Evolutionary conservation across 108 stramenopile species (phyloP).

Genomic region (Stephanodiscus minutulus): DNA sequence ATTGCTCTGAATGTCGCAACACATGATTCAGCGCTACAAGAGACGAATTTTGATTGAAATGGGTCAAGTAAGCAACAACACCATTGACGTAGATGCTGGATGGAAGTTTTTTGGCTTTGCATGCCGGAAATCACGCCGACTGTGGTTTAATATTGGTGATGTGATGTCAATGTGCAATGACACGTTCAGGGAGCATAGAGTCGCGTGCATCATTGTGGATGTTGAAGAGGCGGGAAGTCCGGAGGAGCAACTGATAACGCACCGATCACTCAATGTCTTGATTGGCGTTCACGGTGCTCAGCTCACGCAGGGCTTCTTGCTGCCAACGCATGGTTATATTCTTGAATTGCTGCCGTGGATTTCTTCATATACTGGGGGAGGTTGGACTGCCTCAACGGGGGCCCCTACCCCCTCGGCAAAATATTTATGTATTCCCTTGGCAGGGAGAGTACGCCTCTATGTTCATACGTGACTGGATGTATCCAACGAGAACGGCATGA

Average conservation of each 20-base stretch:
- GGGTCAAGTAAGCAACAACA: conserved; percentile 4
- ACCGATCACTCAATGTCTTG: conserved; percentile 33
- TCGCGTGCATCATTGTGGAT: conserved; percentile 25
- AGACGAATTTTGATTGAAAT: conserved; percentile 15
- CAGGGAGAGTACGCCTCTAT: conserved; percentile 20
- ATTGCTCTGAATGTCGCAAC: background rate
- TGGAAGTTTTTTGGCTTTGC: conserved; percentile 30
- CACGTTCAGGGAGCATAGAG: conserved; percentile 14
- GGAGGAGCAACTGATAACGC: conserved; percentile 33
- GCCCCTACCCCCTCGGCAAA: conserved; percentile 28
- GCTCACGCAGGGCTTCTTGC: conserved; percentile 32
- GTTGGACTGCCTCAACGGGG: conserved; percentile 14
- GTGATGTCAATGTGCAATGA: conserved; percentile 21
- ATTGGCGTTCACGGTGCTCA: conserved; percentile 48
- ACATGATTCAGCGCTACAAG: conserved; percentile 17
- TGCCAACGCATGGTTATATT: conserved; percentile 23
- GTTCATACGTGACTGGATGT: conserved; percentile 19
- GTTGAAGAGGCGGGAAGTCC: conserved; percentile 36
- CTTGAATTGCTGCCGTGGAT: conserved; percentile 40
- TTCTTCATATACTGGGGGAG: conserved; percentile 16
- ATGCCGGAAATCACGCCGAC: conserved; percentile 23
- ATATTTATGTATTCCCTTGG: conserved; percentile 4
- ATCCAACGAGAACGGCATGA: conserved; percentile 4
- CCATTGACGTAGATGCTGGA: background rate
- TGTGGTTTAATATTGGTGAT: conserved; percentile 46